These are phyloP conservation scores for Chalaropsis thielavioides DNA, from an alignment of 2,329 filamentous ascomycete species.

Conservation along the genomic window DNA sequence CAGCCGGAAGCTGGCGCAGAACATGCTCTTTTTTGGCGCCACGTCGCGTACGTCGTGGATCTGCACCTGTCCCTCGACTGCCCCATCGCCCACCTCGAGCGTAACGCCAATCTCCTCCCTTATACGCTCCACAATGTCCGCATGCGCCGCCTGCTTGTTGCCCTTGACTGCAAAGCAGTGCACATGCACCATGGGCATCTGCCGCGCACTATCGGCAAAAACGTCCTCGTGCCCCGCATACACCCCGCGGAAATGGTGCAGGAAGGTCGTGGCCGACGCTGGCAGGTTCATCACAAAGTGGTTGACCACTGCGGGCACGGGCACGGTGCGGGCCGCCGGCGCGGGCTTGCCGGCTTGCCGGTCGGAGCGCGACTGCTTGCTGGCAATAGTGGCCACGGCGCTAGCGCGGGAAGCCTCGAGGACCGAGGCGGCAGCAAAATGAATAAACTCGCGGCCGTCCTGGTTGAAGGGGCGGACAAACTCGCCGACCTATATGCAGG, in stretches of 20 bases:
- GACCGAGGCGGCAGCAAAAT: slow-evolving; percentile 47
- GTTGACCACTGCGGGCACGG: slow-evolving; percentile 60
- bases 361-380: slow-evolving; percentile 28
- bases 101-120: slow-evolving; percentile 28
- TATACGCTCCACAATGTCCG: slow-evolving; percentile 33
- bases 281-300: slow-evolving; percentile 99
- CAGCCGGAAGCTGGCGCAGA: slow-evolving; percentile 81
- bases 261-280: slow-evolving; percentile 73
- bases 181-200: slow-evolving; percentile 75
- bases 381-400: slow-evolving; percentile 39
- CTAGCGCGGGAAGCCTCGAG: slow-evolving; percentile 35
- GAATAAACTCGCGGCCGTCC: slow-evolving; percentile 73
- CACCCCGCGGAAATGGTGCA: slow-evolving; percentile 57
- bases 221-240: slow-evolving; percentile 57
- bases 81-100: slow-evolving; percentile 32
- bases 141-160: slow-evolving; percentile 50
- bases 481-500: slow-evolving; percentile 35
- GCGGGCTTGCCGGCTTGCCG: slow-evolving; percentile 21
- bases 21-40: slow-evolving; percentile 90
- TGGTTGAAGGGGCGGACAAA: slow-evolving; percentile 69
- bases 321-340: slow-evolving; percentile 28
- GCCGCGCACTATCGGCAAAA: slow-evolving; percentile 42
- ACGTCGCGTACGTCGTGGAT: slow-evolving; percentile 71
- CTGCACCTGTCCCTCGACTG: slow-evolving; percentile 34
- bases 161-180: slow-evolving; percentile 81